Percentiles rank a stretch among this genome's conserved stretches.
Evolutionary conservation across 306 rosid genomes (phyloP).

Genomic region (Cicer chorassanicum): DNA sequence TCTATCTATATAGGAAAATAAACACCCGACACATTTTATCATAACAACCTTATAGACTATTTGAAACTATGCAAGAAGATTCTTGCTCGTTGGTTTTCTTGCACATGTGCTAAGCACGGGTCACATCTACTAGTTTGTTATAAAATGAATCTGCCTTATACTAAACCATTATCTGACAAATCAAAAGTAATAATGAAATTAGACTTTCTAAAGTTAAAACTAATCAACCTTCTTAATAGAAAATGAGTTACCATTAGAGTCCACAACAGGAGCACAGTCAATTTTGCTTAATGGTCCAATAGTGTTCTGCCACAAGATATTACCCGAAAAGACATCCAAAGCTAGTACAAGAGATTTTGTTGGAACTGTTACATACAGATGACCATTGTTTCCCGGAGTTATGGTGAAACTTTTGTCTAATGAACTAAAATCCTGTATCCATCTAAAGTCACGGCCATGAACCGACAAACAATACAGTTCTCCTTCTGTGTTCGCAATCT

Average conservation of each 20-base stretch:
- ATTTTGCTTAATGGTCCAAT: conserved; percentile 70
- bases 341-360: conserved; percentile 67
- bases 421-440: conserved; percentile 82
- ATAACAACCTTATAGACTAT: too few relatives aligned
- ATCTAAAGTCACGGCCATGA: conserved; percentile 60
- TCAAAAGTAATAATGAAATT: not conserved
- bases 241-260: conserved; percentile 67
- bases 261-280: conserved; percentile 64
- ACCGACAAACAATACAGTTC: conserved; percentile 67
- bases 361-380: conserved; percentile 66
- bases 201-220: conserved; percentile 1
- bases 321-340: conserved; percentile 70
- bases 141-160: conserved; percentile 14
- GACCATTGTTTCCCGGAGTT: conserved; percentile 83
- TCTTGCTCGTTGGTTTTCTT: too few relatives aligned
- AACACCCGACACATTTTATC: too few relatives aligned
- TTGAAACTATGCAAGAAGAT: too few relatives aligned
- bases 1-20: too few relatives aligned
- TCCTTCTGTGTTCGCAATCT: conserved; percentile 81
- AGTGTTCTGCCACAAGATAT: conserved; percentile 70
- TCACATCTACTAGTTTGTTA: not conserved
- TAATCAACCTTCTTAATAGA: conserved; percentile 14
- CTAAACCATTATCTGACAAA: not conserved
- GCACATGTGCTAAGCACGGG: too few relatives aligned
- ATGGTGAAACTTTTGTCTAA: conserved; percentile 62